A percentile compares a stretch with the other conserved stretches of the same genome.
Evolutionary conservation across 306 rosid genomes (phyloP).

Genomic region (Acmispon strigosus): DNA sequence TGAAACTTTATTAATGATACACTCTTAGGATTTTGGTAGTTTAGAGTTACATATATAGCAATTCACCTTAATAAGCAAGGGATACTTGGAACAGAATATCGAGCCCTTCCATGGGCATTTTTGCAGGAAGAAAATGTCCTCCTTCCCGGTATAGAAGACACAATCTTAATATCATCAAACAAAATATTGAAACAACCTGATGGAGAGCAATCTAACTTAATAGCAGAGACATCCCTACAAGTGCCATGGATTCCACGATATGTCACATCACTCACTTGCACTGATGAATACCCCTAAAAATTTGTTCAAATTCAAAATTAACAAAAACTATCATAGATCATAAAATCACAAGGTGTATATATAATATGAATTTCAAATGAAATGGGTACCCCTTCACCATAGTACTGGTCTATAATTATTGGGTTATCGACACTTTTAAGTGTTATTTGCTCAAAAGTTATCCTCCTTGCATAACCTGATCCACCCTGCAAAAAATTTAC

Average conservation of each 20-base stretch:
- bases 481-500: slow-evolving; percentile 24
- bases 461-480: slow-evolving; percentile 35
- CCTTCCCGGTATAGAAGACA: not conserved
- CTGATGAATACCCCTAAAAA: not conserved
- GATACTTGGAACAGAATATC: not conserved
- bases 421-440: not conserved
- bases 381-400: not conserved
- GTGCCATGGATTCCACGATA: slow-evolving; percentile 26
- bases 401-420: slow-evolving; percentile 33
- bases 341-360: no score
- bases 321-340: not conserved
- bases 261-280: slow-evolving; percentile 22
- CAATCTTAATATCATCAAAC: slow-evolving; percentile 13
- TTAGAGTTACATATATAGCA: no score
- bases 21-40: no score
- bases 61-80: not conserved
- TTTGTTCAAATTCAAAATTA: not conserved
- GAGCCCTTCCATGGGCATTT: slow-evolving; percentile 10
- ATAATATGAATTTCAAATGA: not conserved
- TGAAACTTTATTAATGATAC: no score
- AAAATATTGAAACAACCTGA: slow-evolving; percentile 10
- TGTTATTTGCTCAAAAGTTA: slow-evolving; percentile 25
- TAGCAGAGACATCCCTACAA: not conserved
- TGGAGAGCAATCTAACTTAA: slow-evolving; percentile 5
- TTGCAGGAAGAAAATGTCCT: not conserved